phyloP scores from a whole-genome alignment of 345 rosid genomes.

The Linum trigynum region DNA sequence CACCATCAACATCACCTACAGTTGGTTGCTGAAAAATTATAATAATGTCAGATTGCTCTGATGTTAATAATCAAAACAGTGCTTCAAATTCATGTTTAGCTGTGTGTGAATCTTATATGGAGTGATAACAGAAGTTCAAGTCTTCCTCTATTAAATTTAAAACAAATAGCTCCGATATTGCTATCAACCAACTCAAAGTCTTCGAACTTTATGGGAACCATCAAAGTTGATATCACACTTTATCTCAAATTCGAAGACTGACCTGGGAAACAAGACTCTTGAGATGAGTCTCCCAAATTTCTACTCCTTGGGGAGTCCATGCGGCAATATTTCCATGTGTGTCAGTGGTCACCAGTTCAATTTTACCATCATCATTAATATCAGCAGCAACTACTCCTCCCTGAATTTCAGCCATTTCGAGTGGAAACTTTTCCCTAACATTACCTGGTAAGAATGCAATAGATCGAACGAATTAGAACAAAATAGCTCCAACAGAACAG shows the following conservation, averaged over 20 bases:
- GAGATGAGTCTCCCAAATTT: constrained; percentile 80
- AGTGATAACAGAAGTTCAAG: background rate
- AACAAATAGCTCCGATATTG: background rate
- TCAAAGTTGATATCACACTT: background rate
- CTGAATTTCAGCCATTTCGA: constrained; percentile 99
- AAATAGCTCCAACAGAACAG: background rate
- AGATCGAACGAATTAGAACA: background rate
- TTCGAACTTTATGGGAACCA: background rate
- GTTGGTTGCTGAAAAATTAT: constrained; percentile 62
- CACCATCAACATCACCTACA: constrained; percentile 93
- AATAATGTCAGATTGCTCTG: constrained; percentile 16
- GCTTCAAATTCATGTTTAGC: background rate
- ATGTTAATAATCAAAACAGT: constrained; percentile 1
- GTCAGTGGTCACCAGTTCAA: constrained; percentile 93
- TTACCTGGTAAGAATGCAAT: constrained; percentile 41
- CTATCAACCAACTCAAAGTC: background rate
- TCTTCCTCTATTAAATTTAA: background rate
- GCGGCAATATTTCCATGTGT: constrained; percentile 97
- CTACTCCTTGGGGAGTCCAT: constrained; percentile 88
- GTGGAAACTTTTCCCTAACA: constrained; percentile 76
- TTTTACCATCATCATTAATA: constrained; percentile 97
- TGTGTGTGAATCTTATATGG: background rate
- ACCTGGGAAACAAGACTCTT: constrained; percentile 97
- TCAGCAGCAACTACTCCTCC: constrained; percentile 95
- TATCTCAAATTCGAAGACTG: constrained; percentile 9